phyloP scores from a whole-genome alignment of 1,284 basidiomycete genomes.

The Marasmius sp. region DNA sequence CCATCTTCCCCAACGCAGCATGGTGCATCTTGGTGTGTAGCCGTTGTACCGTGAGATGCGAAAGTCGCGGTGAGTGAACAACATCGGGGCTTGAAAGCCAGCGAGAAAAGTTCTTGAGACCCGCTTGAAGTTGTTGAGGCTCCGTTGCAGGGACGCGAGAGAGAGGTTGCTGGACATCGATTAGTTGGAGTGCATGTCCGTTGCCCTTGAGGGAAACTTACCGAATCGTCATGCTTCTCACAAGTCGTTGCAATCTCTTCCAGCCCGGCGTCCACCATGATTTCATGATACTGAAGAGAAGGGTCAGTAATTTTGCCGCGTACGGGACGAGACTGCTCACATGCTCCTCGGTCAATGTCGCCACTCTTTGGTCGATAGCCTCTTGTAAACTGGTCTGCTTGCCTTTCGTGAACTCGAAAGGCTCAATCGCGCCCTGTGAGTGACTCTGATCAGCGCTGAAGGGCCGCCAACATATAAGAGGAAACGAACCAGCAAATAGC shows the following conservation, averaged over 20 bases:
- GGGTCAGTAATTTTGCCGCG: not conserved
- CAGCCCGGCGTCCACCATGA: slow-evolving; percentile 77
- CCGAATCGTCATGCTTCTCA: slow-evolving; percentile 51
- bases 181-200: not conserved
- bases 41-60: slow-evolving; percentile 66
- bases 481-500: slow-evolving; percentile 68
- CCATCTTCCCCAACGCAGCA: slow-evolving; percentile 67
- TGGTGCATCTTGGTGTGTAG: slow-evolving; percentile 75
- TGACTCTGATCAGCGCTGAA: slow-evolving; percentile 1
- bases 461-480: not conserved
- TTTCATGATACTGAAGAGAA: slow-evolving; percentile 58
- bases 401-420: slow-evolving; percentile 70
- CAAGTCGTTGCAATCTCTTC: slow-evolving; percentile 62
- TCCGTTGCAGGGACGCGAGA: slow-evolving; percentile 62
- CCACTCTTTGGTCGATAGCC: slow-evolving; percentile 65
- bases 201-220: slow-evolving; percentile 32
- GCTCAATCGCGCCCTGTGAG: slow-evolving; percentile 65
- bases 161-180: slow-evolving; percentile 59
- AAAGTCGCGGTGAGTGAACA: slow-evolving; percentile 78
- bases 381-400: slow-evolving; percentile 60
- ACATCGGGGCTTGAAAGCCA: slow-evolving; percentile 72
- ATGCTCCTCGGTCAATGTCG: slow-evolving; percentile 76
- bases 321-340: slow-evolving; percentile 44
- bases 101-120: slow-evolving; percentile 59
- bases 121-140: slow-evolving; percentile 50